Evolutionary conservation across 2,329 filamentous ascomycete species (phyloP), one percentile per base, ranked within the genome.

Genomic region (Chaetomium strumarium): DNA sequence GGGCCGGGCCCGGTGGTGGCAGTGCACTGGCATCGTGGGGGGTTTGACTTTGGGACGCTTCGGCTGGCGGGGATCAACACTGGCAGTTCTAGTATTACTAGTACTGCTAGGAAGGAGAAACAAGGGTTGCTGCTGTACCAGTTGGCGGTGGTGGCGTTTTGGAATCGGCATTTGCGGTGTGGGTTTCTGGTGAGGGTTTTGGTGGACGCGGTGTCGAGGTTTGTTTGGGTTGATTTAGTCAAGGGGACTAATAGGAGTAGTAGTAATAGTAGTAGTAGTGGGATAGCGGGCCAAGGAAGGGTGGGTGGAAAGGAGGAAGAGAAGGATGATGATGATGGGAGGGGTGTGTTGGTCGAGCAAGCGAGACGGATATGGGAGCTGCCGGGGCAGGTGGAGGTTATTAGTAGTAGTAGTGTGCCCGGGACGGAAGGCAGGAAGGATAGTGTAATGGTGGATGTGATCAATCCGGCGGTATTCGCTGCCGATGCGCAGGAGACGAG

Each of bases 131-230:
- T 44, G 17, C 29, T 62, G 29, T 60, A 55, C 20, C 60, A 62
- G 51, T 17, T 62, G 17, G 55, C 52, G 6, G 58, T 59, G 14
- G 36, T 60, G 17, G 47, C 55, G 2, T 59, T 62, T 38, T 62
- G 56, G 49, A 58, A 59, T 33, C 39, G 45, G 37, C 56, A 59
- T 40, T 29, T 59, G 13, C 37, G 46, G 36, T 49, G 52, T 17
- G 60, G 60, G 13, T 59, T 62, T 31, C n/a, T 57, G 3, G 52
- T 50, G 30, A 39, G 60, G 31, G 39, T 60, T 2, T 13, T 62
- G 43, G 53, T 59, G 8, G 58, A 59, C 5, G 48, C 33, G 2
- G 30, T 17, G 30, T 38, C 45, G 3, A 46, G 17, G 37, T 39
- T 13, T 2, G 42, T 40, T 16, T 51, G 34, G 24, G 49, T 46